phyloP scores from a whole-genome alignment of 2,329 filamentous ascomycete genomes.

The Cladobotryum protrusum region DNA sequence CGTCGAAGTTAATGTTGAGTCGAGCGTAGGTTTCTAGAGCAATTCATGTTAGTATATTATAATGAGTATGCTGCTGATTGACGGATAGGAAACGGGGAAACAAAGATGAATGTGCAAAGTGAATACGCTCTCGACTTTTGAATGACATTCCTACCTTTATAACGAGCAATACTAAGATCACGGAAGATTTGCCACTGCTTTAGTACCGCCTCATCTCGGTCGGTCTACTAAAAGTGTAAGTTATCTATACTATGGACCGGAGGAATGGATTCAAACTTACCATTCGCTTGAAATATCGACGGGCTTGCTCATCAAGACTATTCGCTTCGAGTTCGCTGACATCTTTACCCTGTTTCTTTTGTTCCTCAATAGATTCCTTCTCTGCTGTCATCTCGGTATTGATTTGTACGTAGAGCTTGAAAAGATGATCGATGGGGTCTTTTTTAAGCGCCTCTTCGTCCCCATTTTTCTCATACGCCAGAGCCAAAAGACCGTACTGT shows the following conservation, averaged over 20 bases:
- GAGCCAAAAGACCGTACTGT: slow-evolving; percentile 65
- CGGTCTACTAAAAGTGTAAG: too few species aligned
- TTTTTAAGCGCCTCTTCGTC: slow-evolving; percentile 62
- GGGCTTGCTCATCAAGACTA: slow-evolving; percentile 66
- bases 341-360: slow-evolving; percentile 48
- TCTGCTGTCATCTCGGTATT: slow-evolving; percentile 61
- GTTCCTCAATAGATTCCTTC: slow-evolving; percentile 57
- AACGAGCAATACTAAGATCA: slow-evolving; percentile 60
- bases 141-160: too few species aligned
- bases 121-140: too few species aligned
- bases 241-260: too few species aligned
- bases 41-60: too few species aligned
- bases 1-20: slow-evolving; percentile 65
- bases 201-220: too few species aligned
- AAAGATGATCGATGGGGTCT: slow-evolving; percentile 77
- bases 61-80: too few species aligned
- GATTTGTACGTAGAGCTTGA: slow-evolving; percentile 75
- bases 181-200: too few species aligned
- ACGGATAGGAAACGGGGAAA: too few species aligned
- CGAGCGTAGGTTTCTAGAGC: slow-evolving; percentile 63
- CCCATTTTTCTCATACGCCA: slow-evolving; percentile 71
- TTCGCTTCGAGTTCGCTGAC: slow-evolving; percentile 43
- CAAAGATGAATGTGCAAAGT: too few species aligned
- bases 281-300: slow-evolving; percentile 65
- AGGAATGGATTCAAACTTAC: too few species aligned